Conservation (phyloP, 306 rosid species). For the Ammopiptanthus mongolicus region DNA sequence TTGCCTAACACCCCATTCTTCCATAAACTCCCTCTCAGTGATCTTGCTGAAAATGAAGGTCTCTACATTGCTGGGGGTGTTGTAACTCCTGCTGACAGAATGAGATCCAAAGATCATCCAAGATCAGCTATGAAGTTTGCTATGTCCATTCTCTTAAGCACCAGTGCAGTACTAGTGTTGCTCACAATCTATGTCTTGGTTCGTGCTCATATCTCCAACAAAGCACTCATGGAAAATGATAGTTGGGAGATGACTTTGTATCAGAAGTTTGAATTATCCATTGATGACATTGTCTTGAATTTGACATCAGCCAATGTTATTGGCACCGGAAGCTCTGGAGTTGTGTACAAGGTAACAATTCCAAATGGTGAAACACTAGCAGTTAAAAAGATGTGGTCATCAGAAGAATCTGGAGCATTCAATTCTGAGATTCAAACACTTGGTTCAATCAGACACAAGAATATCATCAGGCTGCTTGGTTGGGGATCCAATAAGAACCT, state of each 20-base stretch:
- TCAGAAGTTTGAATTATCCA: constrained; percentile 74
- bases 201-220: constrained; percentile 37
- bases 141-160: constrained; percentile 59
- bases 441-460: constrained; percentile 83
- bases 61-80: constrained; percentile 52
- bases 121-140: constrained; percentile 48
- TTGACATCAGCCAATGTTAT: constrained; percentile 76
- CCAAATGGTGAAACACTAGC: constrained; percentile 65
- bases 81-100: constrained; percentile 29
- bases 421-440: constrained; percentile 70
- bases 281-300: constrained; percentile 63
- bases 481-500: constrained; percentile 73
- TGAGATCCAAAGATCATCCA: constrained; percentile 15
- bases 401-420: constrained; percentile 79
- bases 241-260: constrained; percentile 78
- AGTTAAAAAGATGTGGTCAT: constrained; percentile 93
- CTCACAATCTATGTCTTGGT: constrained; percentile 54
- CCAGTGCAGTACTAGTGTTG: constrained; percentile 52
- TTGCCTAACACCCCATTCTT: constrained; percentile 82
- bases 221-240: constrained; percentile 35
- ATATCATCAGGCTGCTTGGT: constrained; percentile 80
- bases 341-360: constrained; percentile 68
- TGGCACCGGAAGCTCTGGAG: constrained; percentile 97
- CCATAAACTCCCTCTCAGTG: constrained; percentile 61
- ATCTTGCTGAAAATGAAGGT: constrained; percentile 62